Conservation (phyloP, 495 filamentous ascomycete species). For the Amphirosellinia nigrospora region DNA sequence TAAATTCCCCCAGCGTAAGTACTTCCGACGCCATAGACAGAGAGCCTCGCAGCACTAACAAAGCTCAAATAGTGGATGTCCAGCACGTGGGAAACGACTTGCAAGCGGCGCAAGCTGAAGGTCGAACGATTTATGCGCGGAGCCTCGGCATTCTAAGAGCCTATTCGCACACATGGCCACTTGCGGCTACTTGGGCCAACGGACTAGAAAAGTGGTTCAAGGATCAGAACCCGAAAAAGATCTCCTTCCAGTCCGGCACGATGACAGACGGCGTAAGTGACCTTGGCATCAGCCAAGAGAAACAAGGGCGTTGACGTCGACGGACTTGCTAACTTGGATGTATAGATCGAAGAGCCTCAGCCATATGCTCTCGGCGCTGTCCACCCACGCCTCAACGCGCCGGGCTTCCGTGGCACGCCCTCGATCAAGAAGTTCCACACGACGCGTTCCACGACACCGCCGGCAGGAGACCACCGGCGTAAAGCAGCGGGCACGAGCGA, state of each 20-base stretch:
- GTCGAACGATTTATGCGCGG: slow-evolving; percentile 46
- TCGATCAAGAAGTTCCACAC: slow-evolving; percentile 29
- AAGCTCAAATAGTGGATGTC: slow-evolving; percentile 37
- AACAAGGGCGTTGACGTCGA: background rate
- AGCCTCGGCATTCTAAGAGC: slow-evolving; percentile 48
- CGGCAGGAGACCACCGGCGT: slow-evolving; percentile 11
- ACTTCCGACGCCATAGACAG: background rate
- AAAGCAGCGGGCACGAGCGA: slow-evolving; percentile 17
- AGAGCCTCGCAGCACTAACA: slow-evolving; percentile 12
- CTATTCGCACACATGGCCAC: slow-evolving; percentile 52
- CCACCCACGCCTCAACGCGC: slow-evolving; percentile 35
- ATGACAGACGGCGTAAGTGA: slow-evolving; percentile 55
- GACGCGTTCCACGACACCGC: slow-evolving; percentile 18
- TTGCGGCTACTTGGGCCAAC: slow-evolving; percentile 52
- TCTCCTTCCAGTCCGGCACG: slow-evolving; percentile 43
- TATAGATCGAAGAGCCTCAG: slow-evolving; percentile 35
- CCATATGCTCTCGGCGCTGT: slow-evolving; percentile 39
- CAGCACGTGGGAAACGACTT: slow-evolving; percentile 42
- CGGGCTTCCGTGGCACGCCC: slow-evolving; percentile 27
- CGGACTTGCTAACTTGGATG: background rate
- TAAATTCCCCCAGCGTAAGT: slow-evolving; percentile 53
- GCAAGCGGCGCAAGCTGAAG: slow-evolving; percentile 38
- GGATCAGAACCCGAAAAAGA: slow-evolving; percentile 41
- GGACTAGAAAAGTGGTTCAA: slow-evolving; percentile 50
- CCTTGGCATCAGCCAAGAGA: background rate